These are phyloP conservation scores for Fomitopsis palustris DNA, from an alignment of 1,284 basidiomycete species.

Conservation along the genomic window DNA sequence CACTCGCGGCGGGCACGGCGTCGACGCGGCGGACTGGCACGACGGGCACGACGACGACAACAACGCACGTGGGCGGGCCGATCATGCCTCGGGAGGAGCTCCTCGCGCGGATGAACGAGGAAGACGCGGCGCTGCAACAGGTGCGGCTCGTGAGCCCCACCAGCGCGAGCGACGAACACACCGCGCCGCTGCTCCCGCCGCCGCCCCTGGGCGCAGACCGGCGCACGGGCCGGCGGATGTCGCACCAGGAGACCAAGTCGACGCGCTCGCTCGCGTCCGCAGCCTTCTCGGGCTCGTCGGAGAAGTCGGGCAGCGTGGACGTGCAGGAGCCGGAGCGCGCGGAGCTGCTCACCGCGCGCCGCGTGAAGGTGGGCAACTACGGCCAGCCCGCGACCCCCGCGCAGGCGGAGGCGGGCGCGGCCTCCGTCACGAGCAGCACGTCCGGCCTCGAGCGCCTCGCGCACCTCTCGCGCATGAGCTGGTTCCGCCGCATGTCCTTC, in stretches of 20 bases:
- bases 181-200: slow-evolving; percentile 39
- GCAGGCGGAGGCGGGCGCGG: slow-evolving; percentile 23
- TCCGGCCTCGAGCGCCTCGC: slow-evolving; percentile 44
- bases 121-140: slow-evolving; percentile 17
- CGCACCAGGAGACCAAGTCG: slow-evolving; percentile 4
- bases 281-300: slow-evolving; percentile 20
- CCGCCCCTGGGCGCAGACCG: slow-evolving; percentile 23
- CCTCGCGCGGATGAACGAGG: slow-evolving; percentile 24
- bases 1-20: slow-evolving; percentile 14
- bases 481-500: slow-evolving; percentile 41
- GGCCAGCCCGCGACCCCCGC: slow-evolving; percentile 23
- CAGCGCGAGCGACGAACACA: slow-evolving; percentile 18
- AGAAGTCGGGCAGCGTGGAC: slow-evolving; percentile 24
- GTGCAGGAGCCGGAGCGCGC: slow-evolving; percentile 34
- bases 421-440: slow-evolving; percentile 21
- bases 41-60: slow-evolving; percentile 8
- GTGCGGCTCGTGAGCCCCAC: slow-evolving; percentile 25
- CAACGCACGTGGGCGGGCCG: slow-evolving; percentile 15
- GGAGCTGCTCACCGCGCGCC: slow-evolving; percentile 54
- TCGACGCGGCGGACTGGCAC: slow-evolving; percentile 13
- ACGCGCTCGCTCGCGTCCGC: slow-evolving; percentile 20
- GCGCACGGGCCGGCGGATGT: slow-evolving; percentile 30
- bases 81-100: slow-evolving; percentile 30
- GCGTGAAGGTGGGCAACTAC: slow-evolving; percentile 50
- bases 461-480: slow-evolving; percentile 46